Base-by-base conservation (phyloP, 768 basidiomycete species). In the Lentinula edodes region DNA sequence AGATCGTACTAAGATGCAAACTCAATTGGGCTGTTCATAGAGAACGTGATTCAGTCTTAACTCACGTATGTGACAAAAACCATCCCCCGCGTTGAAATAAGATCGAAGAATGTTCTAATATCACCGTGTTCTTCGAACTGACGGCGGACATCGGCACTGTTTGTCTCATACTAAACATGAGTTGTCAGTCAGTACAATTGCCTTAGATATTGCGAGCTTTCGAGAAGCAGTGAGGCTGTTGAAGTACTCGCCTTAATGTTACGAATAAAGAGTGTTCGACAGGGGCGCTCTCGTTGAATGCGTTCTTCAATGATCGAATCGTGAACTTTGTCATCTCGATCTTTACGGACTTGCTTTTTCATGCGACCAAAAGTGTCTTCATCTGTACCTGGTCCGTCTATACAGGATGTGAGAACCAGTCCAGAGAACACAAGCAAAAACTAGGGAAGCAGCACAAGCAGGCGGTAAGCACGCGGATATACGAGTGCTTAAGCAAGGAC, bases 51-150 rank as follows among this genome's bases (percentile, higher is more conserved):
- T 16, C 59, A 39, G 16, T n/a, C 15, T 36, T 50, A 53, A 85
- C 96, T 84, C 76, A 98, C 97, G 72, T 93, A 99, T 52, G 96
- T 99, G 50, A 98, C 90, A 73, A 99, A 99, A 13, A 98, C 90
- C 92, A 99, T 97, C n/a, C 97, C 97, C 63, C 97, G 83, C 10
- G 91, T 95, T 53, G 86, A 83, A 64, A 98, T 91, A 18, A 98
- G 79, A 74, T 99, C 97, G 73, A 98, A 98, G 73, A 95, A 98
- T 0, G 92, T 95, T 76, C 94, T 95, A 78, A 98, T 93, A 69
- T 94, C 93, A 65, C 97, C 97, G 69, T 93, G 91, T 62, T 90
- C 89, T 76, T 93, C 93, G 74, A 98, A 99, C 58, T 85, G 84
- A 48, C 79, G 82, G 63, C 91, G 88, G 7, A 99, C 88, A 70